Percentiles rank a stretch among this genome's conserved stretches.
These are phyloP conservation scores for Phaeosphaeria sp. DNA, from an alignment of 2,329 filamentous ascomycete genomes.

Conservation along the genomic window DNA sequence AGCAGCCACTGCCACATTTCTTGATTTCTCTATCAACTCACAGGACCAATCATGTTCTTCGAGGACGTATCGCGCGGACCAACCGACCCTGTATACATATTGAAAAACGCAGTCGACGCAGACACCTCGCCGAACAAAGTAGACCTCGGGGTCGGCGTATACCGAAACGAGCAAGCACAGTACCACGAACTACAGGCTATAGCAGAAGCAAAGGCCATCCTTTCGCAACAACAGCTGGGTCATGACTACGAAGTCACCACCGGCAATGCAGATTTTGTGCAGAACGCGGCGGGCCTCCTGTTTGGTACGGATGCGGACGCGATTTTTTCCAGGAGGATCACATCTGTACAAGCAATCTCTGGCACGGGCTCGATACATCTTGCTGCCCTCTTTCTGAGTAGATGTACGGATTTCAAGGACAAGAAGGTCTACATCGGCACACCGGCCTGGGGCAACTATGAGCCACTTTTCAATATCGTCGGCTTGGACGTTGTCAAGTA, in stretches of 20 bases:
- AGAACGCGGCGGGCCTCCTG: conserved; percentile 36
- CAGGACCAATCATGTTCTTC: conserved; percentile 19
- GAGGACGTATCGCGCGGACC: conserved; percentile 33
- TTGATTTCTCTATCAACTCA: not conserved
- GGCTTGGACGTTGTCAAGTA: conserved; percentile 40
- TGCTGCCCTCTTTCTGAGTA: conserved; percentile 40
- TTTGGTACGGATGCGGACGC: conserved; percentile 33
- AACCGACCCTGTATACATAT: conserved; percentile 41
- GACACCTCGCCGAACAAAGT: conserved; percentile 41
- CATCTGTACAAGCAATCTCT: conserved; percentile 49
- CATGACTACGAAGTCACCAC: conserved; percentile 45
- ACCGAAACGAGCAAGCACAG: conserved; percentile 41
- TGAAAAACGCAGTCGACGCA: conserved; percentile 41
- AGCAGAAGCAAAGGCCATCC: conserved; percentile 18
- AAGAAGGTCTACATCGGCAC: conserved; percentile 40
- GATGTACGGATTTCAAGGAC: conserved; percentile 20
- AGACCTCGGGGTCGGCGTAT: conserved; percentile 49
- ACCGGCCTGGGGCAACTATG: conserved; percentile 47
- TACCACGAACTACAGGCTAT: conserved; percentile 43
- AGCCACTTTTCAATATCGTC: conserved; percentile 38
- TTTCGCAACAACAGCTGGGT: conserved; percentile 15
- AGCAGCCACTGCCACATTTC: no score
- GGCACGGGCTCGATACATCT: conserved; percentile 49
- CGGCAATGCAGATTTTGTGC: conserved; percentile 39
- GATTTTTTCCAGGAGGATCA: conserved; percentile 23